Base-by-base conservation (phyloP, 345 rosid species). In the Trapa incisa region DNA sequence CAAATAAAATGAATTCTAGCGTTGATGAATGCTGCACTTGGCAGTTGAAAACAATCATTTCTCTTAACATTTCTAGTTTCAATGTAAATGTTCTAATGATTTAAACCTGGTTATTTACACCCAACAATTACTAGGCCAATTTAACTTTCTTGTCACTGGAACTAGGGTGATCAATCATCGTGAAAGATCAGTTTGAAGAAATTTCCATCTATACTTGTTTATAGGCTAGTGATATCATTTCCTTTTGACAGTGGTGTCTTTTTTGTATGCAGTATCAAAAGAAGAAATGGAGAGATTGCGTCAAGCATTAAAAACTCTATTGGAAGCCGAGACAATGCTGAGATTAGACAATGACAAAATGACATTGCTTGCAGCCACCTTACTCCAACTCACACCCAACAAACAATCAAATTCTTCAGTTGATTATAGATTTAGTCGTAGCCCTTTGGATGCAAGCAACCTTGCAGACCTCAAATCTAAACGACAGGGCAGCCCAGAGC, bases 351-450 rank as follows among this genome's bases (percentile, higher is more conserved):
- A 79, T 70, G 99, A 95, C 80, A 95, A 89, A 77, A 64, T 82
- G 76, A 95, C 96, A 6, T 95, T 97, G 99, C 82, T 95, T 61
- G 91, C 96, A 5, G 99, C 97, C 65, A 92, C 99, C 68, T 72
- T 95, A 80, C 94, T 95, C 66, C 97, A 91, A 65, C 96, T 95
- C 71, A 97, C 97, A 77, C 99, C 97, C 47, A 97, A 95, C 78
- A 93, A 86, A 69, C 97, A 85, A 67, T 87, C 88, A 47, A 76
- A 71, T 72, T 83, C 99, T 15, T 41, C 43, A 41, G 77, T 86
- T 37, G 89, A 83, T 68, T 72, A 85, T 56, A 86, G 96, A 80
- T 81, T 85, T 53, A 80, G 77, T 73, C 87, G 76, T 57, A 86
- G 86, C 73, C 86, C 89, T 39, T 67, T 73, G 54, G 71, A 72